Evolutionary conservation across 2,329 filamentous ascomycete genomes (phyloP).

Genomic region (Teratosphaeria nubilosa): DNA sequence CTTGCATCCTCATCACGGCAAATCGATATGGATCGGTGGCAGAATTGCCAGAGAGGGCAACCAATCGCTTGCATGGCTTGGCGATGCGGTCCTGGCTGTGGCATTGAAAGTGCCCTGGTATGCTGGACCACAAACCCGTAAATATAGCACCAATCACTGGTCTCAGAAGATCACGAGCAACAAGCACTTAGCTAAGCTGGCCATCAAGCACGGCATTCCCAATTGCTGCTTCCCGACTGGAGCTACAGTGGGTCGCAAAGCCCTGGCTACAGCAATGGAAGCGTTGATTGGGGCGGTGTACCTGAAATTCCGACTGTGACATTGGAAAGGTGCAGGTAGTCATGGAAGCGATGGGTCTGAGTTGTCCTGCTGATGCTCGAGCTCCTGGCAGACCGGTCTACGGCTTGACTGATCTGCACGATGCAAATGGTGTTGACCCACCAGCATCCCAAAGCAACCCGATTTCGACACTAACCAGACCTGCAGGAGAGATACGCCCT

Average conservation of each 20-base stretch:
- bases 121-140: background rate
- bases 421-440: background rate
- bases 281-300: background rate
- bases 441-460: background rate
- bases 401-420: background rate
- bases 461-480: background rate
- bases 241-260: background rate
- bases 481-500: background rate
- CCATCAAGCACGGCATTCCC: background rate
- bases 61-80: background rate
- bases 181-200: background rate
- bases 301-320: background rate
- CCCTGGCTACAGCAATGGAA: background rate
- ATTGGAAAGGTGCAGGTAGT: background rate
- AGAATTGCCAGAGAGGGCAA: background rate
- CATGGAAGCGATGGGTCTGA: background rate
- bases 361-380: background rate
- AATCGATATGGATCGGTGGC: background rate
- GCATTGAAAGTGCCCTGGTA: background rate
- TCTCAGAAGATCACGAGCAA: background rate
- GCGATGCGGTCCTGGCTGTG: background rate
- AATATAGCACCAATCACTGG: background rate
- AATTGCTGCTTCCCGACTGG: background rate
- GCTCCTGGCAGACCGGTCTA: background rate
- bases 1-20: background rate